phyloP scores from a whole-genome alignment of 1,139 yeast species.

The Suzukiozyma palmioleophila region DNA sequence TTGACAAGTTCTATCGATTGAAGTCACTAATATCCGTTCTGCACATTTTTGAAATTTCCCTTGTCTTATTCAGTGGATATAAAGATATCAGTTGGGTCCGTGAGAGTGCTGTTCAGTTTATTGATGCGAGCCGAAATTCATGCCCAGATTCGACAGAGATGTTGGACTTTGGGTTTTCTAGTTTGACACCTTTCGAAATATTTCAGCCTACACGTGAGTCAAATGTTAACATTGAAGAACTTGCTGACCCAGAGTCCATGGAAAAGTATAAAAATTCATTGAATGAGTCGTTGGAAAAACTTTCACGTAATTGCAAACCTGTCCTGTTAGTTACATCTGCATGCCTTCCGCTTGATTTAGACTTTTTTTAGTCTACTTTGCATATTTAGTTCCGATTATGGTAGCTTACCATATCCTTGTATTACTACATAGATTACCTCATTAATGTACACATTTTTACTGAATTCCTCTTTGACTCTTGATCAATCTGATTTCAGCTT shows the following conservation, averaged over 20 bases:
- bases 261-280: background rate
- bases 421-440: background rate
- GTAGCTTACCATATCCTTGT: background rate
- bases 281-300: background rate
- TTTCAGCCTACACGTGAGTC: conserved; percentile 1
- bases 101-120: conserved; percentile 4
- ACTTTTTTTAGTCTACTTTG: background rate
- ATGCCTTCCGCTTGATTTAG: conserved; percentile 1
- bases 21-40: conserved; percentile 12
- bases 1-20: conserved; percentile 9
- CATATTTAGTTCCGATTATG: conserved; percentile 1
- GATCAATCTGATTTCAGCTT: conserved; percentile 68
- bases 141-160: background rate
- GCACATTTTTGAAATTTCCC: conserved; percentile 13
- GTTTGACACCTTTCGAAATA: conserved; percentile 1
- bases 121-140: background rate
- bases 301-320: background rate
- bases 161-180: background rate
- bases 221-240: conserved; percentile 1
- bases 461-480: conserved; percentile 44
- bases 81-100: conserved; percentile 19
- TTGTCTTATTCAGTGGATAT: conserved; percentile 29
- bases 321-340: background rate
- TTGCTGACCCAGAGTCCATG: background rate
- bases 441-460: conserved; percentile 8